A percentile compares a stretch with the other conserved stretches of the same genome.
phyloP scores from a whole-genome alignment of 176 grass and related monocot genomes.

The Phoenix dactylifera region DNA sequence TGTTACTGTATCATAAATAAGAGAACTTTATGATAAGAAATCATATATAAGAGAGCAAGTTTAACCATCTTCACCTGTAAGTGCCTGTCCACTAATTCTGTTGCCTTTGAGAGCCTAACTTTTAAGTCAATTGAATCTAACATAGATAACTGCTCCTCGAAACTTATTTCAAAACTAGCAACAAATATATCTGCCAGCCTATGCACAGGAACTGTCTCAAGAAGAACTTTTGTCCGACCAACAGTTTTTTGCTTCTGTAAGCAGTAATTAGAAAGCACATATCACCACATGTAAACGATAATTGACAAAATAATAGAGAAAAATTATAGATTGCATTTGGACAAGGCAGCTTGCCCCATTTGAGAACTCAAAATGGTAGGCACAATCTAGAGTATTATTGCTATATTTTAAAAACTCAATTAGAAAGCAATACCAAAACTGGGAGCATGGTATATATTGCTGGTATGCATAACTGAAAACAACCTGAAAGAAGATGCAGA shows the following conservation, averaged over 20 bases:
- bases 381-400: no score
- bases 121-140: constrained; percentile 93
- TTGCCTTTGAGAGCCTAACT: constrained; percentile 91
- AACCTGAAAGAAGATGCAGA: no score
- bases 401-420: no score
- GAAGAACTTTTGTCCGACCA: constrained; percentile 90
- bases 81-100: constrained; percentile 84
- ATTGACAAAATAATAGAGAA: background rate
- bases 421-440: no score
- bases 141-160: constrained; percentile 97
- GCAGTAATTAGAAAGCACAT: constrained; percentile 12
- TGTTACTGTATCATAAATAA: background rate
- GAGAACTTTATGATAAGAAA: background rate
- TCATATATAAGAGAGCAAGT: background rate
- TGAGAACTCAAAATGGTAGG: no score
- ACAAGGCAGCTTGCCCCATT: no score
- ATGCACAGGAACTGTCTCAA: constrained; percentile 95
- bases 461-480: no score
- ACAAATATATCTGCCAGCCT: constrained; percentile 98
- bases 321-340: no score
- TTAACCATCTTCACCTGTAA: constrained; percentile 52
- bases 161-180: constrained; percentile 98
- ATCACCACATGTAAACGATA: constrained; percentile 15
- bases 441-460: no score
- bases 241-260: constrained; percentile 93